Percentiles rank a stretch among this genome's conserved stretches.
Evolutionary conservation across 1,284 basidiomycete species (phyloP).

Genomic region (Sporisorium iseilematis-ciliati): DNA sequence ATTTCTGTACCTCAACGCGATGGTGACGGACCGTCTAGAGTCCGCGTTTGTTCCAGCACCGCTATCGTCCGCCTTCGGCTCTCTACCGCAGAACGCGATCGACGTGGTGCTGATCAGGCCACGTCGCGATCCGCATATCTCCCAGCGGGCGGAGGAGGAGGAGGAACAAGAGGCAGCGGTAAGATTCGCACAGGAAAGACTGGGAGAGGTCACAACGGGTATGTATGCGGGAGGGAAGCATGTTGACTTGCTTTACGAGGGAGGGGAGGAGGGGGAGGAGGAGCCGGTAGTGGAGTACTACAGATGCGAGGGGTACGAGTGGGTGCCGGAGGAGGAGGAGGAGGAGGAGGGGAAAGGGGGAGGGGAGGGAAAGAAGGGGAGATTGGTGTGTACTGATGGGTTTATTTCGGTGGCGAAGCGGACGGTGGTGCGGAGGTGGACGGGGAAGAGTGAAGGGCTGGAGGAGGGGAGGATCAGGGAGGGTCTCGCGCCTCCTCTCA

Average conservation of each 20-base stretch:
- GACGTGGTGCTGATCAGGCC: constrained; percentile 89
- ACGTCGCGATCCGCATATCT: constrained; percentile 74
- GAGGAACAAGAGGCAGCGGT: constrained; percentile 1
- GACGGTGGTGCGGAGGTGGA: constrained; percentile 19
- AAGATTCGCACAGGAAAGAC: constrained; percentile 32
- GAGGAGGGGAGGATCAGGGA: background rate
- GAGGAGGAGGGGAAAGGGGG: constrained; percentile 7
- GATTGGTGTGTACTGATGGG: constrained; percentile 40
- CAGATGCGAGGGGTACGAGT: constrained; percentile 83
- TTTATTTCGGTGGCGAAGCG: constrained; percentile 4
- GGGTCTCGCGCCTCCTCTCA: background rate
- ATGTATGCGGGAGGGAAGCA: constrained; percentile 65
- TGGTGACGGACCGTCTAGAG: constrained; percentile 86
- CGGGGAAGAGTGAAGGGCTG: background rate
- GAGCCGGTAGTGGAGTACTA: constrained; percentile 81
- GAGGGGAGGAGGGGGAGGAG: background rate
- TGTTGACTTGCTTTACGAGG: constrained; percentile 45
- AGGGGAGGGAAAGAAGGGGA: constrained; percentile 1
- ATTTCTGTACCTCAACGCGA: constrained; percentile 84
- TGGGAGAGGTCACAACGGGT: constrained; percentile 40
- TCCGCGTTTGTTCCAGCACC: constrained; percentile 82
- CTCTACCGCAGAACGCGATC: constrained; percentile 71
- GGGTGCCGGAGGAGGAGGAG: background rate
- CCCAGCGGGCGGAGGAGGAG: constrained; percentile 27
- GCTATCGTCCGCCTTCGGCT: constrained; percentile 67